A percentile compares a stretch with the other conserved stretches of the same genome.
Conservation (phyloP, 352 stramenopile genomes). For the Phytopythium mirpurense region DNA sequence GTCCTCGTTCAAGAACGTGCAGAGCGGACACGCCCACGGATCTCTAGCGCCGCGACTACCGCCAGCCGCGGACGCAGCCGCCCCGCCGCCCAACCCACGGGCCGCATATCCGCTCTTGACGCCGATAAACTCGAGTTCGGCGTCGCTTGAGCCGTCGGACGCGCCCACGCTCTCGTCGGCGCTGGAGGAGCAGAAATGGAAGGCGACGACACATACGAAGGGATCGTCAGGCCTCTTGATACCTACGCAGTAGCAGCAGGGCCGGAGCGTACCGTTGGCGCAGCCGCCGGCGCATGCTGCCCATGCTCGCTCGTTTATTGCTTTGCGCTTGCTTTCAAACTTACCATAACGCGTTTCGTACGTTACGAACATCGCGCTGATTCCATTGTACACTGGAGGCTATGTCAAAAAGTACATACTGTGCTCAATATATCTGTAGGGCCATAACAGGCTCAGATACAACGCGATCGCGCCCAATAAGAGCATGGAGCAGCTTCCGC, state of each 20-base stretch:
- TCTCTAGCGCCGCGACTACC: slow-evolving; percentile 4
- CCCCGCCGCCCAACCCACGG: not conserved
- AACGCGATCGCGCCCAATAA: too few relatives aligned
- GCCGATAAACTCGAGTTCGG: slow-evolving; percentile 12
- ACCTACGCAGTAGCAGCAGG: too few relatives aligned
- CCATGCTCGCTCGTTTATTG: not conserved
- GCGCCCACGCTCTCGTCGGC: not conserved
- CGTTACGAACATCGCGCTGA: too few relatives aligned
- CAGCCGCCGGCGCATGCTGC: slow-evolving; percentile 10
- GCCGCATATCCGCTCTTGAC: not conserved
- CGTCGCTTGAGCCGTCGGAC: slow-evolving; percentile 22
- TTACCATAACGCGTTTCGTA: too few relatives aligned
- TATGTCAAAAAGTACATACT: too few relatives aligned
- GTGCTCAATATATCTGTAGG: too few relatives aligned
- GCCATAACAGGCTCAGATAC: too few relatives aligned
- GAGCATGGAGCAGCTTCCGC: too few relatives aligned
- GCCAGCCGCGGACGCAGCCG: not conserved
- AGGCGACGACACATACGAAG: too few relatives aligned
- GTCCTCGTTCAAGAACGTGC: slow-evolving; percentile 45
- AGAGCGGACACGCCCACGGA: slow-evolving; percentile 36
- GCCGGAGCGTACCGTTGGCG: slow-evolving; percentile 14
- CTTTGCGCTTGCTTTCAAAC: not conserved
- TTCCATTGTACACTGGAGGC: too few relatives aligned
- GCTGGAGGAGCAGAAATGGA: not conserved
- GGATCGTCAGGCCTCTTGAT: too few relatives aligned